phyloP scores from a whole-genome alignment of 2,329 filamentous ascomycete genomes.

The Neopestalotiopsis sp. region DNA sequence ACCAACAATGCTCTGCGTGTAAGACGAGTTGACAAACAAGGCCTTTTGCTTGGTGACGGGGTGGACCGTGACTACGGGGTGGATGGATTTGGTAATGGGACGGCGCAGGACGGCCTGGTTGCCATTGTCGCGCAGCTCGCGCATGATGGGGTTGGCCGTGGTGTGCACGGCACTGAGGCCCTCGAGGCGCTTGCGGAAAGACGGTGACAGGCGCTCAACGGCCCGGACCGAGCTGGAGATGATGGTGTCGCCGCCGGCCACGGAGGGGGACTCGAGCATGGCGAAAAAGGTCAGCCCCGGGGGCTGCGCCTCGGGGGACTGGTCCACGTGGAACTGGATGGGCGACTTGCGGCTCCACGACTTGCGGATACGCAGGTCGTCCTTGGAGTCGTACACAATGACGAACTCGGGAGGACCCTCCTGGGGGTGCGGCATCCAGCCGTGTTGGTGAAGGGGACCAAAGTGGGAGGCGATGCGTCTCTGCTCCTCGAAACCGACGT shows the following conservation, averaged over 20 bases:
- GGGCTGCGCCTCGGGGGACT: slow-evolving; percentile 27
- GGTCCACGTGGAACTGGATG: slow-evolving; percentile 31
- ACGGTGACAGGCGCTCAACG: slow-evolving; percentile 25
- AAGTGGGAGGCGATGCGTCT: slow-evolving; percentile 27
- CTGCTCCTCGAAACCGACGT: slow-evolving; percentile 28
- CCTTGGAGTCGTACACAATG: slow-evolving; percentile 29
- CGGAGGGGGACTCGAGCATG: slow-evolving; percentile 24
- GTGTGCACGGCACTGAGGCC: slow-evolving; percentile 26
- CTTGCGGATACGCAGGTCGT: slow-evolving; percentile 29
- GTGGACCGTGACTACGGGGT: slow-evolving; percentile 34
- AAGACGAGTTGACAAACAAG: slow-evolving; percentile 39
- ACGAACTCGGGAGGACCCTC: slow-evolving; percentile 28
- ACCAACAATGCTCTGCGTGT: slow-evolving; percentile 34
- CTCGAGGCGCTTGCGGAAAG: slow-evolving; percentile 24
- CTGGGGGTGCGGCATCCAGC: slow-evolving; percentile 29
- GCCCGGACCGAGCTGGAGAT: slow-evolving; percentile 23
- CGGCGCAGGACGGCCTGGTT: slow-evolving; percentile 33
- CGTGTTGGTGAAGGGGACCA: slow-evolving; percentile 30
- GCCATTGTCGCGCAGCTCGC: slow-evolving; percentile 30
- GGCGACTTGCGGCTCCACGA: slow-evolving; percentile 30
- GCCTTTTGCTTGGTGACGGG: slow-evolving; percentile 39
- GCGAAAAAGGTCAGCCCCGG: slow-evolving; percentile 25
- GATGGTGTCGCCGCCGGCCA: slow-evolving; percentile 25
- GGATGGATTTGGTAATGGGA: slow-evolving; percentile 32
- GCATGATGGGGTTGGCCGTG: slow-evolving; percentile 26